Percentiles rank a stretch among this genome's conserved stretches.
These are phyloP conservation scores for Camelina sativa DNA, from an alignment of 345 rosid genomes.

Conservation along the genomic window DNA sequence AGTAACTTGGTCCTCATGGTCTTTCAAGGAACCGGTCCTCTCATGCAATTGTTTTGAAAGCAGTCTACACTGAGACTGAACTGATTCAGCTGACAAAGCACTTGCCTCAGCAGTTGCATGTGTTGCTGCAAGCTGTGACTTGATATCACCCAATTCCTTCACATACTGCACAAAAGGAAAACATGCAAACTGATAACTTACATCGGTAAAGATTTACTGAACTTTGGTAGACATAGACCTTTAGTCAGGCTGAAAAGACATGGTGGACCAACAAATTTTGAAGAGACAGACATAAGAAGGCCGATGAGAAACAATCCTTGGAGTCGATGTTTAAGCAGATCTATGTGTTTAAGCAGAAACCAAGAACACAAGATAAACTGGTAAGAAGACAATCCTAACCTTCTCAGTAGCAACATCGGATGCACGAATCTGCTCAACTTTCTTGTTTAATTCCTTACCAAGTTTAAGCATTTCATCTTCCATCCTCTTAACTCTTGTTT, in stretches of 20 bases:
- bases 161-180: conserved; percentile 55
- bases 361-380: neutral
- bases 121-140: conserved; percentile 66
- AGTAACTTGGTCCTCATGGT: conserved; percentile 71
- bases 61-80: conserved; percentile 65
- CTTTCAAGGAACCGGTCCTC: conserved; percentile 63
- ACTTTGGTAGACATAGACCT: neutral
- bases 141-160: conserved; percentile 62
- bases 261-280: neutral
- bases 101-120: conserved; percentile 80
- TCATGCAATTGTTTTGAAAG: conserved; percentile 65
- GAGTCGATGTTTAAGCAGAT: neutral
- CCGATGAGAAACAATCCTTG: conserved; percentile 2
- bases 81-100: conserved; percentile 80
- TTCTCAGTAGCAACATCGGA: conserved; percentile 73
- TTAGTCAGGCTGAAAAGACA: neutral
- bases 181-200: neutral
- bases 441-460: conserved; percentile 62
- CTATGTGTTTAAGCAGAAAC: conserved; percentile 4
- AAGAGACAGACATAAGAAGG: neutral
- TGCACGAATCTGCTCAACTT: conserved; percentile 61
- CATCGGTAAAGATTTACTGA: neutral
- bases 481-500: conserved; percentile 69
- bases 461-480: conserved; percentile 60
- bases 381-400: conserved; percentile 45